These are phyloP conservation scores for Selenicereus undatus DNA, from an alignment of 148 eudicot genomes.

Conservation along the genomic window DNA sequence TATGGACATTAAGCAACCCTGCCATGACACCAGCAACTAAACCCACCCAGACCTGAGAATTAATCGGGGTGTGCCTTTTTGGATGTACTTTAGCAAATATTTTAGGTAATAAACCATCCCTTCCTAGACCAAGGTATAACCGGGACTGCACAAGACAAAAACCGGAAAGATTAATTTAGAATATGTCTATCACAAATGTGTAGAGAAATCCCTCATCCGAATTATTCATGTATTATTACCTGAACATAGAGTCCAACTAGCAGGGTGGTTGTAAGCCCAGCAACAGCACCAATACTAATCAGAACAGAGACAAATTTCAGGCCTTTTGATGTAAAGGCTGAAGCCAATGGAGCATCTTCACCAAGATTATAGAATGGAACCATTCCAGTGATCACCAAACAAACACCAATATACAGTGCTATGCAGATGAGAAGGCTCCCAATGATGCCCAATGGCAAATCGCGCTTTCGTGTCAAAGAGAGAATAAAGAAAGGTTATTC, in stretches of 20 bases:
- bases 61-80: conserved; percentile 74
- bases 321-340: conserved; percentile 84
- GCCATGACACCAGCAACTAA: conserved; percentile 79
- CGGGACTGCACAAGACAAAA: conserved; percentile 63
- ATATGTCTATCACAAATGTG: not conserved
- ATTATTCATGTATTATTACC: conserved; percentile 40
- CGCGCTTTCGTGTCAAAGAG: conserved; percentile 48
- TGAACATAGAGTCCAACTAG: conserved; percentile 98
- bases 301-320: conserved; percentile 72
- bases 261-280: conserved; percentile 96
- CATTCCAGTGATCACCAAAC: conserved; percentile 97
- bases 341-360: conserved; percentile 89
- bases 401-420: conserved; percentile 78
- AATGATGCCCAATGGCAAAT: conserved; percentile 90
- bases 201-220: conserved; percentile 3
- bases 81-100: conserved; percentile 81
- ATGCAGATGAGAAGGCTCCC: conserved; percentile 81
- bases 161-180: conserved; percentile 6
- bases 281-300: conserved; percentile 94
- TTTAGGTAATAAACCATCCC: conserved; percentile 86
- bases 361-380: conserved; percentile 74
- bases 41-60: conserved; percentile 96
- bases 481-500: conserved; percentile 3
- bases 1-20: conserved; percentile 72
- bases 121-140: conserved; percentile 93